phyloP scores from a whole-genome alignment of 2,329 filamentous ascomycete species.

The Colletotrichum paranaense region DNA sequence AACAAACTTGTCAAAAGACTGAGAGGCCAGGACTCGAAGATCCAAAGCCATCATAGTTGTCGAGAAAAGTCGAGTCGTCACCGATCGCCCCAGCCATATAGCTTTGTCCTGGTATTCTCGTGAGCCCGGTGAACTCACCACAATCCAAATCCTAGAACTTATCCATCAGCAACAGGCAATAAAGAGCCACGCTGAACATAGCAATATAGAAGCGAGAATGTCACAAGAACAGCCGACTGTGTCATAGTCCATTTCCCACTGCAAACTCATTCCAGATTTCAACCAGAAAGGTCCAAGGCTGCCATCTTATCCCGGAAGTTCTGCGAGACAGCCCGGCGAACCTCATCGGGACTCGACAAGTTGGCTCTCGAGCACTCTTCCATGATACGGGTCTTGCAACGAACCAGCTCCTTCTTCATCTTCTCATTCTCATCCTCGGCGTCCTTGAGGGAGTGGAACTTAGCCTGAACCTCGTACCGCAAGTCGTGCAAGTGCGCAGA shows the following conservation, averaged over 20 bases:
- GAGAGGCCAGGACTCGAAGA: neutral
- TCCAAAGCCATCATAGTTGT: neutral
- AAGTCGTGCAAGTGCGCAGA: slow-evolving; percentile 41
- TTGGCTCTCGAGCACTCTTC: slow-evolving; percentile 29
- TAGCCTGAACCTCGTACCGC: slow-evolving; percentile 33
- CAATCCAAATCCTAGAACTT: neutral
- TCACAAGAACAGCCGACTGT: neutral
- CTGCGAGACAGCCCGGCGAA: slow-evolving; percentile 32
- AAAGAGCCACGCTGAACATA: neutral
- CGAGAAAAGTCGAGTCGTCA: neutral
- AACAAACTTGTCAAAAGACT: neutral
- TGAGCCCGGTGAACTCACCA: neutral
- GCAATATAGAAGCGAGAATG: neutral
- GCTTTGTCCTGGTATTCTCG: neutral
- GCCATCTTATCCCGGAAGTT: slow-evolving; percentile 28
- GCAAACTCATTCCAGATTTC: neutral
- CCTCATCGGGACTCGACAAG: slow-evolving; percentile 28
- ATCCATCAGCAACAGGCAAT: neutral
- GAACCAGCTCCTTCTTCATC: slow-evolving; percentile 30
- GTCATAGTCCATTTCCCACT: neutral
- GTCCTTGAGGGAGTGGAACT: slow-evolving; percentile 34
- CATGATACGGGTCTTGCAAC: slow-evolving; percentile 18
- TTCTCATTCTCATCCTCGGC: slow-evolving; percentile 20
- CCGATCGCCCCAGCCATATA: neutral
- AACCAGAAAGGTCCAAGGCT: slow-evolving; percentile 22